Percentiles rank a stretch among this genome's conserved stretches.
phyloP scores from a whole-genome alignment of 495 filamentous ascomycete genomes.

The Aspergillus wentii region DNA sequence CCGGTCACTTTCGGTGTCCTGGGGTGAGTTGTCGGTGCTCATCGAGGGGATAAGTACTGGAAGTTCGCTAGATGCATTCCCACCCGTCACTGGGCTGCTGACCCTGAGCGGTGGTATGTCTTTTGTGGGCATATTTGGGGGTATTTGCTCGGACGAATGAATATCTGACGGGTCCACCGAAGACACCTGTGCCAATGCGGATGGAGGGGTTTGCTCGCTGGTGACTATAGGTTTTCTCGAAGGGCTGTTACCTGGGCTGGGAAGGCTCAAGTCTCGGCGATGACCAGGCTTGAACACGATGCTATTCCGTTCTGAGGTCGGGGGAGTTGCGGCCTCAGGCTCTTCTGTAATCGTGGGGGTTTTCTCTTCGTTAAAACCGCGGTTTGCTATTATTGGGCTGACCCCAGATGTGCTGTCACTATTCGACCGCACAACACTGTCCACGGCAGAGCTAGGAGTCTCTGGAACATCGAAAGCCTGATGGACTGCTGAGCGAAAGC shows the following conservation, averaged over 20 bases:
- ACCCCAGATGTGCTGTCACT: constrained; percentile 62
- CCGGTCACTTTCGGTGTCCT: constrained; percentile 71
- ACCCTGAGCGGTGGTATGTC: constrained; percentile 36
- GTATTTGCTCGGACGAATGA: constrained; percentile 10
- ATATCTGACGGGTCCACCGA: constrained; percentile 21
- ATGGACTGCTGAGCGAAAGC: constrained; percentile 64
- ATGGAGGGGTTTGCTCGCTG: constrained; percentile 28
- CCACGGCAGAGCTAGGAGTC: constrained; percentile 49
- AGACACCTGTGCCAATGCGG: constrained; percentile 41
- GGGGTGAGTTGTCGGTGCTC: constrained; percentile 50
- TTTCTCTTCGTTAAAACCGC: constrained; percentile 30
- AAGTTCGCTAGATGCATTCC: constrained; percentile 12
- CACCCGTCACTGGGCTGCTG: constrained; percentile 12
- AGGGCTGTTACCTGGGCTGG: constrained; percentile 58
- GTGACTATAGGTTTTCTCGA: constrained; percentile 52
- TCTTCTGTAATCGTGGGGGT: constrained; percentile 59
- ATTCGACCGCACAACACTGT: constrained; percentile 52
- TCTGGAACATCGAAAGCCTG: constrained; percentile 65
- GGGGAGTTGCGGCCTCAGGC: constrained; percentile 31
- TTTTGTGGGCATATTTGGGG: constrained; percentile 33
- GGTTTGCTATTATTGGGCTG: constrained; percentile 62
- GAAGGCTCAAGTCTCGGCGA: constrained; percentile 57
- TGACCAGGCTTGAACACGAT: constrained; percentile 50
- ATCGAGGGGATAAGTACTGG: constrained; percentile 49
- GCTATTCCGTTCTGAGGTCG: constrained; percentile 18